Percentiles rank a stretch among this genome's conserved stretches.
These are phyloP conservation scores for Amphichorda felina DNA, from an alignment of 2,329 filamentous ascomycete genomes.

Conservation along the genomic window DNA sequence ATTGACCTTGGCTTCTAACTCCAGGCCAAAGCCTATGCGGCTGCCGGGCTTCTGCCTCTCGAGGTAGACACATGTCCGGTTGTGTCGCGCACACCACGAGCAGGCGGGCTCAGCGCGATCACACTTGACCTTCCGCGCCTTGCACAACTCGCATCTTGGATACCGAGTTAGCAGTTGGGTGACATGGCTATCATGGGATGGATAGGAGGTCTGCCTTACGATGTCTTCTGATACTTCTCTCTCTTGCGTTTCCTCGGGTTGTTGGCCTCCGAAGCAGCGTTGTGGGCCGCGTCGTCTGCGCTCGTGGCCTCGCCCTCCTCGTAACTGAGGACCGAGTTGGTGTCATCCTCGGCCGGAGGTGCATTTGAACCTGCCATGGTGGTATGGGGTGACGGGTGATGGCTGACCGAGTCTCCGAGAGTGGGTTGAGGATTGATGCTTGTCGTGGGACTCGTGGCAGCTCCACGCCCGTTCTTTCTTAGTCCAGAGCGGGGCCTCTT, in stretches of 20 bases:
- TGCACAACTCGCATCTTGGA: conserved; percentile 29
- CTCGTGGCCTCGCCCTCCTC: conserved; percentile 14
- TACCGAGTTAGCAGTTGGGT: conserved; percentile 2
- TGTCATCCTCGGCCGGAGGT: conserved; percentile 21
- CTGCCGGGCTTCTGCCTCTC: conserved; percentile 60
- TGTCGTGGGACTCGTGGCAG: not conserved
- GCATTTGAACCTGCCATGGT: not conserved
- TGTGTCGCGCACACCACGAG: conserved; percentile 59
- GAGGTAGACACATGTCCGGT: conserved; percentile 54
- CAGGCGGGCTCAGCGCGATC: conserved; percentile 49
- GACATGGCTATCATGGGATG: not conserved
- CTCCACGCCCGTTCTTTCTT: not conserved
- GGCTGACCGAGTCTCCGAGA: no score
- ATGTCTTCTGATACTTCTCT: conserved; percentile 28
- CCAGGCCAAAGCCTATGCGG: conserved; percentile 48
- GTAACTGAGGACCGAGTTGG: conserved; percentile 21
- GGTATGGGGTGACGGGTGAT: no score
- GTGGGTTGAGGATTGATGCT: not conserved
- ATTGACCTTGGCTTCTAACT: conserved; percentile 44
- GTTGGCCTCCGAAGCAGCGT: conserved; percentile 11
- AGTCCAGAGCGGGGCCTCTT: not conserved
- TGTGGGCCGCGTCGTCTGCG: conserved; percentile 19
- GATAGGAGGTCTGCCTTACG: conserved; percentile 18
- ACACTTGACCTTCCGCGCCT: conserved; percentile 32
- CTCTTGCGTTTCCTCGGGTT: conserved; percentile 24